These are phyloP conservation scores for Phoma herbarum DNA, from an alignment of 2,329 filamentous ascomycete genomes.

Conservation along the genomic window DNA sequence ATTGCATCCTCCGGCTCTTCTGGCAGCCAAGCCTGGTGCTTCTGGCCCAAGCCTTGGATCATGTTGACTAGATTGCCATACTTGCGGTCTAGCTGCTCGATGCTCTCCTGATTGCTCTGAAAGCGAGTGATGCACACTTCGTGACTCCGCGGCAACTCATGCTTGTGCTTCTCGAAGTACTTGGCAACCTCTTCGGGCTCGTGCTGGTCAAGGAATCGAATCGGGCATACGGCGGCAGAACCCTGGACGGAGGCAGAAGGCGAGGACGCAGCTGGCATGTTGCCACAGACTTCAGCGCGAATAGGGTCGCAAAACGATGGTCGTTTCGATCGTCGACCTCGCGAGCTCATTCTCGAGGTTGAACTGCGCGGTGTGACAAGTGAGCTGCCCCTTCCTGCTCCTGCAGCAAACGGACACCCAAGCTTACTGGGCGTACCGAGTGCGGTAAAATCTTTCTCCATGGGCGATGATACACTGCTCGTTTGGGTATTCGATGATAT, in stretches of 20 bases:
- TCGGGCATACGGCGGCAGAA: conserved; percentile 78
- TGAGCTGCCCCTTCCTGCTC: conserved; percentile 56
- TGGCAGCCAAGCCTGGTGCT: conserved; percentile 87
- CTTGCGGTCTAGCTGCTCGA: conserved; percentile 89
- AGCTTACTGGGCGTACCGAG: conserved; percentile 81
- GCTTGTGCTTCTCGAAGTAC: conserved; percentile 95
- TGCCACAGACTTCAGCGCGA: conserved; percentile 53
- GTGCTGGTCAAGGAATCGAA: conserved; percentile 90
- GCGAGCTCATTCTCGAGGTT: conserved; percentile 48
- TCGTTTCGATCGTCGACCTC: conserved; percentile 50
- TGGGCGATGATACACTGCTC: conserved; percentile 52
- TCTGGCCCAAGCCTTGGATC: conserved; percentile 87
- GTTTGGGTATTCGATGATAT: conserved; percentile 36
- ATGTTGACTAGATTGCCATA: conserved; percentile 92
- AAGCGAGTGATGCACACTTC: conserved; percentile 91
- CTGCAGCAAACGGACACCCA: conserved; percentile 78
- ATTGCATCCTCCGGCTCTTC: conserved; percentile 59
- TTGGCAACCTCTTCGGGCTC: conserved; percentile 91
- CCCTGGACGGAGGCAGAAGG: conserved; percentile 57
- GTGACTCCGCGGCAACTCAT: conserved; percentile 92
- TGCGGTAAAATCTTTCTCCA: conserved; percentile 93
- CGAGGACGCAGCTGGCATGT: conserved; percentile 53
- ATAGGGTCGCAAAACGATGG: conserved; percentile 55
- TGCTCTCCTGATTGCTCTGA: conserved; percentile 84
- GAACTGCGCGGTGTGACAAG: conserved; percentile 55